Evolutionary conservation across 1,284 basidiomycete species (phyloP), one percentile per base, ranked within the genome.

Genomic region (Boletus semigastroideus): DNA sequence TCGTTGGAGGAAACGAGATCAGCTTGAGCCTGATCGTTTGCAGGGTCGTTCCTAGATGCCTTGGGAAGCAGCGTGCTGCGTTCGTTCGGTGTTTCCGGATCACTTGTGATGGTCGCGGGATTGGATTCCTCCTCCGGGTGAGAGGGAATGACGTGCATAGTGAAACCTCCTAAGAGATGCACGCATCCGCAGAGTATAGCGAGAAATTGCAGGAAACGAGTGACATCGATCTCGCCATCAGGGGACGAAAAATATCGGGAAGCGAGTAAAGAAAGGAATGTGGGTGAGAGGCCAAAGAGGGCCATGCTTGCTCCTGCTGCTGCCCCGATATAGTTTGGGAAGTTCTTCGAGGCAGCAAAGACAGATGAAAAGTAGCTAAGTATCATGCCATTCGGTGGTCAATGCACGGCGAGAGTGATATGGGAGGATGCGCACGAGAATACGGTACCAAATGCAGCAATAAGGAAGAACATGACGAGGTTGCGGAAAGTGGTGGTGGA

Each of bases 271-370:
- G 87, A 84, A 8, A 90, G 74, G 57, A 87, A 80, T 20, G 90
- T 70, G 0, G 88, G 89, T 0, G 89, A 91, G 45, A 90, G 76
- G 19, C 88, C 87, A 60, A 89, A 90, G 27, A 90, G 70, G 2
- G 86, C 80, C 75, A 84, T 82, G 62, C 78, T 85, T 8, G 74
- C 70, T 6, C 87, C 89, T 0, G 86, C 79, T 10, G 87, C 82
- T 22, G 84, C 66, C 30, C 86, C 86, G 45, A 81, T 78, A 58
- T 83, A 79, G 7, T 72, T 64, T 8, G 86, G 83, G 57, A 89
- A 89, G 28, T 72, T 76, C 67, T 81, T 83, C 3, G 87, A 84
- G 0, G 88, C 86, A n/a, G 86, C 78, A 64, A 91, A 89, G 25
- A 90, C 67, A 9, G 80, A 77, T 0, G 87, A 86, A 61, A 90